These are phyloP conservation scores for Globisporangium cederbergense DNA, from an alignment of 352 stramenopile genomes.

Conservation along the genomic window DNA sequence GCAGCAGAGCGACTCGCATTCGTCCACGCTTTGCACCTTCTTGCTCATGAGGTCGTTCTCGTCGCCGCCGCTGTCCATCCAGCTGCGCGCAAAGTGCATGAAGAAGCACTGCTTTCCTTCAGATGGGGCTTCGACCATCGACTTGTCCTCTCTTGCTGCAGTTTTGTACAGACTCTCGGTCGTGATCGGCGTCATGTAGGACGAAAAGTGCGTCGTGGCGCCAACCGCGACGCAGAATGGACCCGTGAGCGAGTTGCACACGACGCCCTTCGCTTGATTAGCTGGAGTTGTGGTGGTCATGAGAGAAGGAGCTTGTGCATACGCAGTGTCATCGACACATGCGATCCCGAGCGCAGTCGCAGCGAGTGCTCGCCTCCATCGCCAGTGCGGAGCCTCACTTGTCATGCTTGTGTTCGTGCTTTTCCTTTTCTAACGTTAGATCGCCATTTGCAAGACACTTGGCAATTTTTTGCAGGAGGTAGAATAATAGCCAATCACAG, in stretches of 20 bases:
- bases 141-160: not conserved
- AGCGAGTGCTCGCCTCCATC: not conserved
- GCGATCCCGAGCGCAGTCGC: not conserved
- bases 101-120: constrained; percentile 60
- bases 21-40: constrained; percentile 46
- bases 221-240: constrained; percentile 53
- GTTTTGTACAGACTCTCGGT: constrained; percentile 17
- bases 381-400: not conserved
- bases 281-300: not conserved
- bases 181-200: constrained; percentile 65
- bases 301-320: not conserved
- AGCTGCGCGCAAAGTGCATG: constrained; percentile 52
- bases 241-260: constrained; percentile 63
- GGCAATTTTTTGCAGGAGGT: not conserved
- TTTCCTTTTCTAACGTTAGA: not conserved
- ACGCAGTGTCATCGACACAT: not conserved
- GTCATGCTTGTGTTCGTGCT: not conserved
- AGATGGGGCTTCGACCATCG: not conserved
- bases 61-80: constrained; percentile 68
- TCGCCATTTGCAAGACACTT: constrained; percentile 3
- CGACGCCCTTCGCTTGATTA: constrained; percentile 8
- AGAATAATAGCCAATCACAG: not conserved
- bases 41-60: constrained; percentile 61
- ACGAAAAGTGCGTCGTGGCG: constrained; percentile 29
- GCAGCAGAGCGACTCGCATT: constrained; percentile 67